Evolutionary conservation across 805 yeast genomes (phyloP).

Genomic region (Candida fluviatilis): DNA sequence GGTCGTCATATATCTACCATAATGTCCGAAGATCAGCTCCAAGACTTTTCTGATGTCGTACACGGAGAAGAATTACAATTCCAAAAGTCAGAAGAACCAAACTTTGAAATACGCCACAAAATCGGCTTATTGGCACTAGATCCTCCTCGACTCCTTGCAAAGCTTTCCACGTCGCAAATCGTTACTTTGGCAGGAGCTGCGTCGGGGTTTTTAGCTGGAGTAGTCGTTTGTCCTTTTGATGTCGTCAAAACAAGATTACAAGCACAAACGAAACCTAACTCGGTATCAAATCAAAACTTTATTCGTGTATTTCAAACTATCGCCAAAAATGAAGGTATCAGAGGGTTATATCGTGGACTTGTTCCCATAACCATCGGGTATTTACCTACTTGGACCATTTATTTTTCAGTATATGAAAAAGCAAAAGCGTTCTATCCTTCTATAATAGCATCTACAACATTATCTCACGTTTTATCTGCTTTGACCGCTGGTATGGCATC

Average conservation of each 20-base stretch:
- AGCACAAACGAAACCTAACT: constrained; percentile 66
- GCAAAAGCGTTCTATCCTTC: constrained; percentile 57
- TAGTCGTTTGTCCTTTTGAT: constrained; percentile 90
- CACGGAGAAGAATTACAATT: constrained; percentile 38
- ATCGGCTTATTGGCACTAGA: constrained; percentile 13
- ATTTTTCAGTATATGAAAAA: constrained; percentile 83
- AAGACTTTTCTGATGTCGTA: constrained; percentile 32
- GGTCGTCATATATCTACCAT: no score
- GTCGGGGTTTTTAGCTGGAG: constrained; percentile 90
- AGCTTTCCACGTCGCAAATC: constrained; percentile 46
- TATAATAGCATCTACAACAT: constrained; percentile 21
- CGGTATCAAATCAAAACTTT: constrained; percentile 15
- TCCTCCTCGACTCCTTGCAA: constrained; percentile 19
- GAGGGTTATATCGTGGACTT: constrained; percentile 85
- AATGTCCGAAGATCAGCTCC: background rate
- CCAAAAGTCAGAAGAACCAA: constrained; percentile 16
- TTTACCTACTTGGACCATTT: constrained; percentile 96
- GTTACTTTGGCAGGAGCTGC: constrained; percentile 86
- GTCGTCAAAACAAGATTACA: constrained; percentile 93
- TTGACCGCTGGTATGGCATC: constrained; percentile 86
- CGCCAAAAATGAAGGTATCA: constrained; percentile 68
- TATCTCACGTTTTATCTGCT: constrained; percentile 56
- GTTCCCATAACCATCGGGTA: constrained; percentile 92
- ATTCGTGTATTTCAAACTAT: constrained; percentile 63
- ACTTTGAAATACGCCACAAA: constrained; percentile 20